These are phyloP conservation scores for Thalassia testudinum DNA, from an alignment of 116 monocot species.

Conservation along the genomic window DNA sequence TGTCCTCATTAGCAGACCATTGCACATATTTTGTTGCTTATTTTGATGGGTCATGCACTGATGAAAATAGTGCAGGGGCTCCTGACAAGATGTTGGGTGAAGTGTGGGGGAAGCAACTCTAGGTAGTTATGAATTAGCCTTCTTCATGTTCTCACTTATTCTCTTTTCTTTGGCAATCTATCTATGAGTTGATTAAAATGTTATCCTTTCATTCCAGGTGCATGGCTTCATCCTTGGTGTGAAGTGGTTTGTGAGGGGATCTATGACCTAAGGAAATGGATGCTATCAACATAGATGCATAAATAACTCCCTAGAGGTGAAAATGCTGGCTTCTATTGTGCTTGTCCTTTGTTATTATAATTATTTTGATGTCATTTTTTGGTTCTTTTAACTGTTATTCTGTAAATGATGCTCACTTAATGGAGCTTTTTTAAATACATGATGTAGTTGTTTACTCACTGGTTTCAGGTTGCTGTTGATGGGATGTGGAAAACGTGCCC, in stretches of 20 bases:
- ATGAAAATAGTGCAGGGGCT: constrained; percentile 65
- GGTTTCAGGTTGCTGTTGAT: constrained; percentile 26
- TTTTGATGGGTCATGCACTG: constrained; percentile 97
- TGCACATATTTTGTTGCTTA: constrained; percentile 97
- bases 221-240: too few species aligned
- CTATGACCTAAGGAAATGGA: constrained; percentile 97
- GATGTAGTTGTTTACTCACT: too few species aligned
- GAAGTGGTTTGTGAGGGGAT: too few species aligned
- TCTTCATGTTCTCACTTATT: too few species aligned
- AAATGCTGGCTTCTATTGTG: constrained; percentile 1
- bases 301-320: constrained; percentile 66
- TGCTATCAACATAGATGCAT: constrained; percentile 86
- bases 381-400: too few species aligned
- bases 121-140: too few species aligned
- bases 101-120: constrained; percentile 77
- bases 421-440: too few species aligned
- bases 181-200: neutral
- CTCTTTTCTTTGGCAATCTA: too few species aligned
- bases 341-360: neutral
- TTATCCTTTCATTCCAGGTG: constrained; percentile 24
- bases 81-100: constrained; percentile 97
- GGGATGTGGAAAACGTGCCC: too few species aligned
- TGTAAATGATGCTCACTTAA: too few species aligned
- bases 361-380: too few species aligned
- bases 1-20: constrained; percentile 94